Conservation (phyloP, 139 green algal genomes). For the Zygnema circumcarinatum region DNA sequence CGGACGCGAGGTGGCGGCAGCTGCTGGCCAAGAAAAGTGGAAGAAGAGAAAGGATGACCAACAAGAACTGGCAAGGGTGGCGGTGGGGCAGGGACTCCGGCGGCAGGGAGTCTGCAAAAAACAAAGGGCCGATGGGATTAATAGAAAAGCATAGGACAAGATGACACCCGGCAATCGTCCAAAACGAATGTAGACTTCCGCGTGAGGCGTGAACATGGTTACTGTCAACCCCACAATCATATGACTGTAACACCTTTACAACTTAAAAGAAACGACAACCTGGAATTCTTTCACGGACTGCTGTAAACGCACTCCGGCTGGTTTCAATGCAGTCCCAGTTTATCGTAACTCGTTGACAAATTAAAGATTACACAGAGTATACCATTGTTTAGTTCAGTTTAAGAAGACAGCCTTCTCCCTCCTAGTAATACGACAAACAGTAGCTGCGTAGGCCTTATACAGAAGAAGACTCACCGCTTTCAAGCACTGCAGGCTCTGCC, state of each 20-base stretch:
- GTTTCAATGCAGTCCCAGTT: no score
- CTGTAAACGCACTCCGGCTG: no score
- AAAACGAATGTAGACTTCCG: conserved; percentile 5
- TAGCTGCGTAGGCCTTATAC: no score
- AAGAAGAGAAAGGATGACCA: conserved; percentile 3
- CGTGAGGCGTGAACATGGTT: not conserved
- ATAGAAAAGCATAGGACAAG: conserved; percentile 4
- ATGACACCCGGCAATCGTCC: not conserved
- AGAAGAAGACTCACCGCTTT: conserved; percentile 44
- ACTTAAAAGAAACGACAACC: no score
- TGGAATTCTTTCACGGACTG: no score
- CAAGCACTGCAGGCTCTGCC: conserved; percentile 60
- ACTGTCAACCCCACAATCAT: not conserved
- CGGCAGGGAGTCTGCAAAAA: conserved; percentile 55
- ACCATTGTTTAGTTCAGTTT: no score
- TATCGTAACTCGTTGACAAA: no score
- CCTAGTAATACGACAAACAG: no score
- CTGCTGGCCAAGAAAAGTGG: conserved; percentile 10
- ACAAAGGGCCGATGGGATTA: not conserved
- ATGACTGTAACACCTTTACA: no score
- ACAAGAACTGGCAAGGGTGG: conserved; percentile 24
- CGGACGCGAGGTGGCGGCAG: conserved; percentile 32
- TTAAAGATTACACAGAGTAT: no score
- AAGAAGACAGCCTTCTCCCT: no score
- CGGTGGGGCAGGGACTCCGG: conserved; percentile 38